Evolutionary conservation across 805 yeast species (phyloP), one percentile per base, ranked within the genome.

Genomic region (Tetrapisispora fleetii): DNA sequence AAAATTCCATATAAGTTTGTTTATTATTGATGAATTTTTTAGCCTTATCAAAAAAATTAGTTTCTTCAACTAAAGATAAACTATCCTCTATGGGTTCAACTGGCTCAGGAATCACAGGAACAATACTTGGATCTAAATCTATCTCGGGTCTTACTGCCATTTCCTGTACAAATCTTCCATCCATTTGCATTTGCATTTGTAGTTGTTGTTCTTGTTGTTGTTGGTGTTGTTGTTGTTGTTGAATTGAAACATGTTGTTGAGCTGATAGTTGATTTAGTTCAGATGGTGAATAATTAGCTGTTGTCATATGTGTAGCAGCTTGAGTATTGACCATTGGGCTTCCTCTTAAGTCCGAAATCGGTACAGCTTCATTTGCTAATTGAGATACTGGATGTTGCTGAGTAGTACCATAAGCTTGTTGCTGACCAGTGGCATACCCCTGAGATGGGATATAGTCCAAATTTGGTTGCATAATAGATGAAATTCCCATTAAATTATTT

Each of bases 61-160:
- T 79, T 66, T 93, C 99, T 59, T 89, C 96, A 52, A 81, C 76
- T 48, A 89, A 68, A 32, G 81, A 79, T 0, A 89, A 76, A 19
- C 73, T 68, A 49, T 71, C 75, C 66, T 58, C 80, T 67, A 49
- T 79, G 55, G 68, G 80, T 64, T 52, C 81, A 17, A 83, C 77
- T 2, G 96, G 95, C 60, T 88, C 95, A 0, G 95, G 95, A 22
- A 85, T 75, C 16, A 88, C 86, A 1, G 96, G 91, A 4, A 88
- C 82, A 48, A 89, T 71, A 11, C 90, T 80, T 2, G 95, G 90
- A 52, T 65, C 60, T 58, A 73, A 62, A 57, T 75, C 73, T 48
- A 60, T 53, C 58, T 72, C 68, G 45, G 69, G 70, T 51, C 75
- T 70, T 6, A 66, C 59, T 4, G 64, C 54, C 21, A 45, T 51